Evolutionary conservation across 257 asterid species (phyloP).

Genomic region (Lithospermum erythrorhizon): DNA sequence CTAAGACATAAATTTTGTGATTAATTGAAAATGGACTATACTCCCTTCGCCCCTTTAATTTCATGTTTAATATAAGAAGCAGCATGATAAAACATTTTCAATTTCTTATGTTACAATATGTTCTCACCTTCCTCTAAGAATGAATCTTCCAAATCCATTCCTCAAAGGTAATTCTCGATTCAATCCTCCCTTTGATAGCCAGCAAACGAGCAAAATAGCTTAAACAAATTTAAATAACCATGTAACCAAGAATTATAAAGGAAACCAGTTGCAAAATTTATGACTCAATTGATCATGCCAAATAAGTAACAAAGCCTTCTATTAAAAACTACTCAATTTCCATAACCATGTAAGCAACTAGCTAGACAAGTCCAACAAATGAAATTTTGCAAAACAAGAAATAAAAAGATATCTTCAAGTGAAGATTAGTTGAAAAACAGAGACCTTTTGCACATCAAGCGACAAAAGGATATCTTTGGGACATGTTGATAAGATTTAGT

Average conservation of each 20-base stretch:
- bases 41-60: neutral
- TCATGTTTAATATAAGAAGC: neutral
- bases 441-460: no score
- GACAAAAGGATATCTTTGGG: no score
- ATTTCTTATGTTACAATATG: neutral
- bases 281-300: neutral
- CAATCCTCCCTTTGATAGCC: conserved; percentile 19
- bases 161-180: neutral
- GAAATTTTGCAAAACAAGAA: no score
- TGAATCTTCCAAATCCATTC: conserved; percentile 21
- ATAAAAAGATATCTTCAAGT: no score
- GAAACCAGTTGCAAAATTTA: neutral
- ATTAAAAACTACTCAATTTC: no score
- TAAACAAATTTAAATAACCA: conserved; percentile 2
- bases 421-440: no score
- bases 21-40: no score
- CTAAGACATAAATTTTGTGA: no score
- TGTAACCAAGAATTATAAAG: neutral
- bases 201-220: conserved; percentile 4
- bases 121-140: conserved; percentile 27
- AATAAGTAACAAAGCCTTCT: neutral
- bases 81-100: neutral
- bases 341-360: no score
- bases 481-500: no score
- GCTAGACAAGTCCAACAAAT: neutral